These are phyloP conservation scores for Zymoseptoria crescenta DNA, from an alignment of 2,329 filamentous ascomycete species.

Conservation along the genomic window DNA sequence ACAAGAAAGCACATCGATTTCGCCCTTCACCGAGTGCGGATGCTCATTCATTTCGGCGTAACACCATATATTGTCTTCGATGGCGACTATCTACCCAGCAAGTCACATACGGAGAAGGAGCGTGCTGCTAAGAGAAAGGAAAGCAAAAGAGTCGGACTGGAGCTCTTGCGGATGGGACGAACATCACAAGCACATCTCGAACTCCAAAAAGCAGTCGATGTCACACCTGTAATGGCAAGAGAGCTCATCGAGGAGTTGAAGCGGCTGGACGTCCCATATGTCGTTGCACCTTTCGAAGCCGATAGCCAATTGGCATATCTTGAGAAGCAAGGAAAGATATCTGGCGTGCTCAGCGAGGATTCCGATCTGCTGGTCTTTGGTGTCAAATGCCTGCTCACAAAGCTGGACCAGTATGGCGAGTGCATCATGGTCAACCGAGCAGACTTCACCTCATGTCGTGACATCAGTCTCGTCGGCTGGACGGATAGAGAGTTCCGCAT, in stretches of 20 bases:
- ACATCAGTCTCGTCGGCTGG: conserved; percentile 86
- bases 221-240: conserved; percentile 92
- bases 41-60: conserved; percentile 88
- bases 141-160: conserved; percentile 65
- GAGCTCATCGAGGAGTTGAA: conserved; percentile 88
- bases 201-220: conserved; percentile 89
- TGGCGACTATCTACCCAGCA: conserved; percentile 89
- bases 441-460: conserved; percentile 81
- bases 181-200: conserved; percentile 71
- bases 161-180: conserved; percentile 75
- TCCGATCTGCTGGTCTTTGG: conserved; percentile 95
- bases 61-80: conserved; percentile 96
- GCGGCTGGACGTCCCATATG: conserved; percentile 67
- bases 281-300: conserved; percentile 95
- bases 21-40: conserved; percentile 79
- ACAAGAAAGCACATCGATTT: conserved; percentile 87
- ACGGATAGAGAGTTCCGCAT: conserved; percentile 81
- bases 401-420: conserved; percentile 87
- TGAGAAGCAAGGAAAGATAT: conserved; percentile 73
- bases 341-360: conserved; percentile 89
- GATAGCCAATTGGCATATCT: conserved; percentile 95
- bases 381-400: conserved; percentile 81
- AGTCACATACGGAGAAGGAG: conserved; percentile 74
- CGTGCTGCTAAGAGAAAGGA: conserved; percentile 69
- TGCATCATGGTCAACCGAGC: conserved; percentile 85